Conservation (phyloP, 345 rosid species). For the Ceriops zippeliana region DNA sequence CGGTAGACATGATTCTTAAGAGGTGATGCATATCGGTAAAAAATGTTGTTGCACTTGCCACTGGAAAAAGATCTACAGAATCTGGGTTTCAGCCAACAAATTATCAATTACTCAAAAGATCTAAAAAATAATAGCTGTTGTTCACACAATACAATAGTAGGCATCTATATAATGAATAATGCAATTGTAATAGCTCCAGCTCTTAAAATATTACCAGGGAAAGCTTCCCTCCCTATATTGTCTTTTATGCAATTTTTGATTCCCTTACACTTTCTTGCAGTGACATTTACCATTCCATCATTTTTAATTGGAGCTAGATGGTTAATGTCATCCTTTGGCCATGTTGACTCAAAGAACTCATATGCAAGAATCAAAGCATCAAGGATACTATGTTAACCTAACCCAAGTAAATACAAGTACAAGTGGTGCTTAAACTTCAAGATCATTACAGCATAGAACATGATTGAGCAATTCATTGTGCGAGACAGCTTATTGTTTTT, state of each 20-base stretch:
- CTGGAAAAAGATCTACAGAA: conserved; percentile 44
- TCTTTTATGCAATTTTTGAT: background rate
- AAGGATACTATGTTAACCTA: background rate
- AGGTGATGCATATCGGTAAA: conserved; percentile 54
- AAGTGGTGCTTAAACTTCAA: background rate
- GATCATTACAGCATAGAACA: background rate
- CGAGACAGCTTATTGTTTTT: background rate
- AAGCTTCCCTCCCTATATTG: background rate
- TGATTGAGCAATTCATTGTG: background rate
- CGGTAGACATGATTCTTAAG: conserved; percentile 38
- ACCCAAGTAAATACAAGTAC: background rate
- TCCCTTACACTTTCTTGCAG: background rate
- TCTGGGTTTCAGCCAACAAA: conserved; percentile 24
- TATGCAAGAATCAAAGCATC: background rate
- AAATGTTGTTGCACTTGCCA: conserved; percentile 42
- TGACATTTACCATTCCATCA: background rate
- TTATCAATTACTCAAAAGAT: background rate
- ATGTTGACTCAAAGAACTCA: background rate
- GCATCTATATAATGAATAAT: background rate
- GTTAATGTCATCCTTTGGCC: background rate
- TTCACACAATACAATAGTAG: background rate
- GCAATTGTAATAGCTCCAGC: background rate
- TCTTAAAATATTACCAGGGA: background rate
- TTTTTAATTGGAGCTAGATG: background rate
- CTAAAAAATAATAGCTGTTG: background rate